Evolutionary conservation across 345 rosid species (phyloP), one percentile per base, ranked within the genome.

Genomic region (Linum tenue): DNA sequence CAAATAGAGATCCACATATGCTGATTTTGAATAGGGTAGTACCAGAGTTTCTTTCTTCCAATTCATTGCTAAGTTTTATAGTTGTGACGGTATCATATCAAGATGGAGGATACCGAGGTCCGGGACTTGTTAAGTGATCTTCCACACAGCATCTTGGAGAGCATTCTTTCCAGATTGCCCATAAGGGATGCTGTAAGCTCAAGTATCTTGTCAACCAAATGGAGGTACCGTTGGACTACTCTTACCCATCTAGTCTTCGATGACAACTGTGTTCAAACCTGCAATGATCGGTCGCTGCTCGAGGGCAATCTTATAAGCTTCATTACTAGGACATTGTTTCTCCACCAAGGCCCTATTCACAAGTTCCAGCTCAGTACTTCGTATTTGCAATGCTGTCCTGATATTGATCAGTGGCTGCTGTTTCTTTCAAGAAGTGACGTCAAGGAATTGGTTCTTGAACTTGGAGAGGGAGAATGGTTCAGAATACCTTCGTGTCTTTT

Each of bases 351-450:
- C 22, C 97, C 92, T 11, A 85, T 90, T 73, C 91, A 85, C 59
- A 88, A 83, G 84, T 90, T 90, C 77, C 86, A 87, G 76, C 92
- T 94, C 22, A 81, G 91, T 1, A 79, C 89, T 17, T 55, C 80
- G 1, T 66, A 64, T 74, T 65, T 86, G 70, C 91, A 83, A 39
- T 77, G 83, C 65, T 82, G 89, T 79, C 85, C 95, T 0, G 96
- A 90, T 56, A 76, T 94, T 37, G 99, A 94, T 69, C 97, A 90
- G 64, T 94, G 99, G 97, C 50, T 90, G 55, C 97, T 94, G 67
- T 88, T 84, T 73, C 99, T 94, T 39, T 94, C 97, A 0, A 80
- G 96, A 64, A 73, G 71, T 63, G 95, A 71, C 63, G 70, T 94
- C 58, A 90, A 81, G 56, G 92, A 86, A 60, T 70, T 94, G 72